Percentiles rank a stretch among this genome's conserved stretches.
These are phyloP conservation scores for Dalbergia oliveri DNA, from an alignment of 306 rosid species.

Conservation along the genomic window DNA sequence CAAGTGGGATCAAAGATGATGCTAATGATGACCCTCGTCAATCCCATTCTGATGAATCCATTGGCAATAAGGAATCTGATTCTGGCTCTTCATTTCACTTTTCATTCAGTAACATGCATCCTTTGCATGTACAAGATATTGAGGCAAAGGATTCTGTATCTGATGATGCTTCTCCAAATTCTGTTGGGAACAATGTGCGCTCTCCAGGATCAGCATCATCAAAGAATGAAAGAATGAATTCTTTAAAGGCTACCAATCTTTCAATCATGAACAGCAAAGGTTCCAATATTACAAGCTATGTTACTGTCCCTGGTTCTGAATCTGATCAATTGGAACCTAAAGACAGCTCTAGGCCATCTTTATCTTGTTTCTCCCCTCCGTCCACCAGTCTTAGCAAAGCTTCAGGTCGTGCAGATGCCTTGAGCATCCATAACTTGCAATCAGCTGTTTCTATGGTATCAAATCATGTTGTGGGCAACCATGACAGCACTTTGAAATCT, in stretches of 20 bases:
- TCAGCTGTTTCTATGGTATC: slow-evolving; percentile 51
- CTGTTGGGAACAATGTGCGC: slow-evolving; percentile 42
- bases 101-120: slow-evolving; percentile 55
- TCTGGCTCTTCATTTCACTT: slow-evolving; percentile 52
- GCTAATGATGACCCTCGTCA: slow-evolving; percentile 30
- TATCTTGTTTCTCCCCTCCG: slow-evolving; percentile 43
- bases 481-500: slow-evolving; percentile 49
- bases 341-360: slow-evolving; percentile 51
- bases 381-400: slow-evolving; percentile 42
- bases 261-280: slow-evolving; percentile 46
- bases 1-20: slow-evolving; percentile 44
- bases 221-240: slow-evolving; percentile 42
- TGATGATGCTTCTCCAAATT: slow-evolving; percentile 45
- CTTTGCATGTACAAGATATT: slow-evolving; percentile 51
- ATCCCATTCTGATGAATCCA: slow-evolving; percentile 47
- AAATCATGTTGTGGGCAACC: slow-evolving; percentile 52
- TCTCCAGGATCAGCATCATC: slow-evolving; percentile 46
- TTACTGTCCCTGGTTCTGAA: slow-evolving; percentile 37
- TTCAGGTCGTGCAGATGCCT: slow-evolving; percentile 52
- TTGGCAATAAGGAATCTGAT: slow-evolving; percentile 46
- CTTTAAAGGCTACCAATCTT: slow-evolving; percentile 47
- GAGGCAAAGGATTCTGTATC: slow-evolving; percentile 43
- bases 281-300: slow-evolving; percentile 39
- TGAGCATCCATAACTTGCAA: slow-evolving; percentile 49
- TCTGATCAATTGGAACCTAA: slow-evolving; percentile 49